These are phyloP conservation scores for Mycena vulgaris DNA, from an alignment of 768 basidiomycete genomes.

Conservation along the genomic window DNA sequence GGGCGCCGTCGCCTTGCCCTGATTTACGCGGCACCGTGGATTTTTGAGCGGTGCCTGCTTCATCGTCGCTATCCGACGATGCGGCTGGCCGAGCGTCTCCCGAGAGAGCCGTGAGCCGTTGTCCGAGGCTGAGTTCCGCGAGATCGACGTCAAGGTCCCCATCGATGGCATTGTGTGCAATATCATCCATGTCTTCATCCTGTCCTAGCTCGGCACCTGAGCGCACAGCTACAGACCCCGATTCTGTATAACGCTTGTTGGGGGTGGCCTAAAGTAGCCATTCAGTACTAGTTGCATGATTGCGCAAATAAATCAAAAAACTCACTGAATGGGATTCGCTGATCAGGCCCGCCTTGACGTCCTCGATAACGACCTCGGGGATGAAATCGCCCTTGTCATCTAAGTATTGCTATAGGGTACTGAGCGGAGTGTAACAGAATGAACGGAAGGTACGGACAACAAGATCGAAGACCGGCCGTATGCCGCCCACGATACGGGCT, in stretches of 20 bases:
- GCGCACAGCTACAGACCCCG: constrained; percentile 70
- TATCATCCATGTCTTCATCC: constrained; percentile 68
- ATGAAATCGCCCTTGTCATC: constrained; percentile 70
- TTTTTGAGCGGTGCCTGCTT: constrained; percentile 44
- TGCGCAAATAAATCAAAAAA: not conserved
- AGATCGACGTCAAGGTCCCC: constrained; percentile 86
- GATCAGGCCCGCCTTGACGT: constrained; percentile 48
- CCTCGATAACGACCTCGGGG: constrained; percentile 63
- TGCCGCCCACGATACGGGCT: constrained; percentile 68
- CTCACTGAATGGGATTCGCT: constrained; percentile 40
- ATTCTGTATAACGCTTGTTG: constrained; percentile 80
- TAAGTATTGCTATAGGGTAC: constrained; percentile 62
- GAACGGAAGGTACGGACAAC: constrained; percentile 61
- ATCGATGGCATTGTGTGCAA: constrained; percentile 66
- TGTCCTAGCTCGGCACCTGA: constrained; percentile 80
- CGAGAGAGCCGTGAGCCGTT: constrained; percentile 85
- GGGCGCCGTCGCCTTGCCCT: constrained; percentile 48
- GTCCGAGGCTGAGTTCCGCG: constrained; percentile 93
- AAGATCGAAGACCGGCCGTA: constrained; percentile 71
- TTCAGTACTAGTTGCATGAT: constrained; percentile 3
- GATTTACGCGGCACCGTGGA: constrained; percentile 46
- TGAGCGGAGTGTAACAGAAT: constrained; percentile 30
- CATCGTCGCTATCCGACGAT: constrained; percentile 66
- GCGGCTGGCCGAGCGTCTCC: constrained; percentile 60
- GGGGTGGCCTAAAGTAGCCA: constrained; percentile 54